Evolutionary conservation across 163 green algal genomes (phyloP), one percentile per base, ranked within the genome.

Genomic region (Scenedesmus sp.): DNA sequence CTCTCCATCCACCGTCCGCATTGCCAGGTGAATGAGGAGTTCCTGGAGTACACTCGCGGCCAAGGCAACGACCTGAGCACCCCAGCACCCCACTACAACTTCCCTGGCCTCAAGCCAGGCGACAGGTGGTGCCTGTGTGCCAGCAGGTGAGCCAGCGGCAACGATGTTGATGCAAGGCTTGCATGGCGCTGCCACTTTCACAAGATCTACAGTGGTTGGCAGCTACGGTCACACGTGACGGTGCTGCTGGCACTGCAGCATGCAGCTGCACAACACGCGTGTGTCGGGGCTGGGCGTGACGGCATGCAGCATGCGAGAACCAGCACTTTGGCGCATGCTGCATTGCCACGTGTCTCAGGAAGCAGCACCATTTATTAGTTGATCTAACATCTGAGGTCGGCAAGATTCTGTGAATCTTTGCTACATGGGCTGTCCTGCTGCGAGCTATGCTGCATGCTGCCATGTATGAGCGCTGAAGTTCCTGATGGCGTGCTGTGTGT

Each of bases 21-120:
- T 37, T 84, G 79, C 43, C 81, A 94, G 90, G 93, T 94, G 26
- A 95, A 87, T 43, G 65, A 85, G 1, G 93, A 94, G 33, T 96
- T 96, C 49, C 78, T 96, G 3, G 76, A 83, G 9, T 95, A 89
- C 91, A 93, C 92, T 12, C 49, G 30, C 7, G 22, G 44, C 15
- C 86, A 72, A 26, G 95, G 95, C 59, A 97, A 97, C 82, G 93
- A 96, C 92, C 93, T 97, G 30, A 94, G 81, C 65, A 95, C 92
- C 3, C 94, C 94, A 0, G 83, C 73, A 15, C 95, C 94, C 6
- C 76, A 76, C 44, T 94, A 89, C 83, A 82, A 83, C 49, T 97
- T 96, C 70, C 92, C 95, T 40, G 94, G 94, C 15, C 92, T 97
- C 9, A 94, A 95, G 85, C 85, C 86, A 16, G 94, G 94, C 7